phyloP scores from a whole-genome alignment of 108 stramenopile species.

The Pseudonitzschia multiseries region DNA sequence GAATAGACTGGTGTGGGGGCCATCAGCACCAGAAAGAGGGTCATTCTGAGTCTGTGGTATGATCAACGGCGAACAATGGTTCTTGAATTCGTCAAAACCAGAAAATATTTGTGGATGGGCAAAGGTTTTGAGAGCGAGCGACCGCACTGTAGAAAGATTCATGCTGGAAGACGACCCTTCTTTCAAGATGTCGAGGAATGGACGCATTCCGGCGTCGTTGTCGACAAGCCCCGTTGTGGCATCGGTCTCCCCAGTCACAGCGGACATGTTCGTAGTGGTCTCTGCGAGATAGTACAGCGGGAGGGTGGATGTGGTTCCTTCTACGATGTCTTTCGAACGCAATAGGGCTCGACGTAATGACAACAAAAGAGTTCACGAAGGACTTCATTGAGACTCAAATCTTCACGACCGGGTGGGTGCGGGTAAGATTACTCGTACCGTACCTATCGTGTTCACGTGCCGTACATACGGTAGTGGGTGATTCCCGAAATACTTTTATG shows the following conservation, averaged over 20 bases:
- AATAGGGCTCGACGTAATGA: too few relatives aligned
- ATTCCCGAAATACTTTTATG: too few relatives aligned
- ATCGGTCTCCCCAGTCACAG: background rate
- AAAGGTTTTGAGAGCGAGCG: constrained; percentile 39
- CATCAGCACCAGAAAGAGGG: background rate
- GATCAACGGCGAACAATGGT: background rate
- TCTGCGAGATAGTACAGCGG: background rate
- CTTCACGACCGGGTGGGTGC: too few relatives aligned
- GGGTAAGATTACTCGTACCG: too few relatives aligned
- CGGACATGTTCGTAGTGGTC: background rate
- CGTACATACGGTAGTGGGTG: too few relatives aligned
- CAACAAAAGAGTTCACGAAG: too few relatives aligned
- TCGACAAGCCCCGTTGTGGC: constrained; percentile 18
- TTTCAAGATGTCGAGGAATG: constrained; percentile 31
- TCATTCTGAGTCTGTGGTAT: background rate
- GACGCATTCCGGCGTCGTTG: constrained; percentile 15
- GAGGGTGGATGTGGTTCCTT: background rate
- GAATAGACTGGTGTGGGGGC: background rate
- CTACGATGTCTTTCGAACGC: background rate
- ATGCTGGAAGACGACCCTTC: constrained; percentile 15
- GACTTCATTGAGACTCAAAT: too few relatives aligned
- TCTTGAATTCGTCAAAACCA: constrained; percentile 54
- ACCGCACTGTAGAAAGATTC: constrained; percentile 35
- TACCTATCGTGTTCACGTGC: too few relatives aligned
- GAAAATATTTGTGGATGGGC: constrained; percentile 44